These are phyloP conservation scores for Meripilus lineatus DNA, from an alignment of 1,284 basidiomycete genomes.

Conservation along the genomic window DNA sequence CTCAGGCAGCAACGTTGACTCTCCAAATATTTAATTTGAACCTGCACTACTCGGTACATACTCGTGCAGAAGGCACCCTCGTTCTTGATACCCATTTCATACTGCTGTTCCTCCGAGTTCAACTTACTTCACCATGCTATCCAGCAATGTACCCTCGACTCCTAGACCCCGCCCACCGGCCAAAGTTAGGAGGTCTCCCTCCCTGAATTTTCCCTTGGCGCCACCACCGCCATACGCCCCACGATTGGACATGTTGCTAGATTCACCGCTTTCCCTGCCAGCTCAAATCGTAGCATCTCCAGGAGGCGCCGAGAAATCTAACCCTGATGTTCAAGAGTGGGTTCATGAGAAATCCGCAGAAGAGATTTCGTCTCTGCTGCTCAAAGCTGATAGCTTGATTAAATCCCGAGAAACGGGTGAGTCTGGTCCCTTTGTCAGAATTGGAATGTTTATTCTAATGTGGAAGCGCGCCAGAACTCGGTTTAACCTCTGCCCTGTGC, in stretches of 20 bases:
- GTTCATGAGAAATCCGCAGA: slow-evolving; percentile 63
- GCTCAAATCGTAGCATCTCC: slow-evolving; percentile 19
- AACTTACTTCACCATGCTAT: slow-evolving; percentile 35
- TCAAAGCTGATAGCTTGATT: slow-evolving; percentile 68
- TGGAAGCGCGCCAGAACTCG: slow-evolving; percentile 61
- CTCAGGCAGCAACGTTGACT: no score
- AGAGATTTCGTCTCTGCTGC: slow-evolving; percentile 62
- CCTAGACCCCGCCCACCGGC: slow-evolving; percentile 59
- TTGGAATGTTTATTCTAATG: slow-evolving; percentile 1
- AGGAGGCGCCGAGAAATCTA: slow-evolving; percentile 11
- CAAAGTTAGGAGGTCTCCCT: slow-evolving; percentile 42
- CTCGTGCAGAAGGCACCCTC: no score
- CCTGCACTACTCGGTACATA: no score
- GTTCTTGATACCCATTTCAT: not conserved
- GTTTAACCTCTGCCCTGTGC: slow-evolving; percentile 59
- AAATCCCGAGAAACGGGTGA: slow-evolving; percentile 73
- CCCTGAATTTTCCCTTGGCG: slow-evolving; percentile 27
- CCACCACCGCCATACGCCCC: slow-evolving; percentile 54
- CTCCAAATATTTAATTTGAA: no score
- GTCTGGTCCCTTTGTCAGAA: slow-evolving; percentile 23
- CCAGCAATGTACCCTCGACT: slow-evolving; percentile 35
- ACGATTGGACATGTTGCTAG: slow-evolving; percentile 30
- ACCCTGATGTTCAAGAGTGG: slow-evolving; percentile 36
- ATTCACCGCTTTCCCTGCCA: slow-evolving; percentile 34
- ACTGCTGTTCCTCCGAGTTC: not conserved